Evolutionary conservation across 768 basidiomycete genomes (phyloP).

Genomic region (Naganishia randhawae): DNA sequence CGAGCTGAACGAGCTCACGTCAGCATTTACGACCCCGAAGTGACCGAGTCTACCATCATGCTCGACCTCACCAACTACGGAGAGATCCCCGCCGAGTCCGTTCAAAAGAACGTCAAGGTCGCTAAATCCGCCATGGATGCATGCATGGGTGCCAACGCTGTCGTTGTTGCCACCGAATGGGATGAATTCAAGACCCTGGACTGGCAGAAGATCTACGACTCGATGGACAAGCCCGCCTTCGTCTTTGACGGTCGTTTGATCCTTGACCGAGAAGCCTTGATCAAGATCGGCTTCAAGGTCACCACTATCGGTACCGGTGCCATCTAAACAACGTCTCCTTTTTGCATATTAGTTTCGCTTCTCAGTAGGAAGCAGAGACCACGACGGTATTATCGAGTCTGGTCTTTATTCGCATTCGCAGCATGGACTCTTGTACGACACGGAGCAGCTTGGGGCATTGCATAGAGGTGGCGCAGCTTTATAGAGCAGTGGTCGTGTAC

Average conservation of each 20-base stretch:
- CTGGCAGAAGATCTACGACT: constrained; percentile 77
- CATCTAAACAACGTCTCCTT: background rate
- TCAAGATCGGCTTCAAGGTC: constrained; percentile 79
- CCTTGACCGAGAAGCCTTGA: constrained; percentile 73
- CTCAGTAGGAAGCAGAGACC: constrained; percentile 4
- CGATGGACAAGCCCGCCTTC: constrained; percentile 98
- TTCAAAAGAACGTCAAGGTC: constrained; percentile 84
- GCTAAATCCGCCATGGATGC: constrained; percentile 74
- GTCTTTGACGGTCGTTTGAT: constrained; percentile 84
- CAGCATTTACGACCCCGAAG: constrained; percentile 85
- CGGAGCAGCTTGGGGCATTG: background rate
- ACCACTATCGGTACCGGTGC: constrained; percentile 51
- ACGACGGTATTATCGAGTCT: background rate
- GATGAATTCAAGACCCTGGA: constrained; percentile 90
- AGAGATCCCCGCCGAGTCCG: constrained; percentile 60
- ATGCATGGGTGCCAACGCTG: constrained; percentile 75
- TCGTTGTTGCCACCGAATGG: constrained; percentile 90
- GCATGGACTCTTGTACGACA: constrained; percentile 24
- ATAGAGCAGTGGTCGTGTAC: background rate
- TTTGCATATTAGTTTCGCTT: constrained; percentile 35
- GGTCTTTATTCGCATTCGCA: constrained; percentile 11
- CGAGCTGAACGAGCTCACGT: constrained; percentile 79
- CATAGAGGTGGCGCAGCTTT: constrained; percentile 7
- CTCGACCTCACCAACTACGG: constrained; percentile 54
- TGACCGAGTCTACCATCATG: constrained; percentile 81